Percentiles rank a stretch among this genome's conserved stretches.
Conservation (phyloP, 495 filamentous ascomycete genomes). For the Penicillium lagena region DNA sequence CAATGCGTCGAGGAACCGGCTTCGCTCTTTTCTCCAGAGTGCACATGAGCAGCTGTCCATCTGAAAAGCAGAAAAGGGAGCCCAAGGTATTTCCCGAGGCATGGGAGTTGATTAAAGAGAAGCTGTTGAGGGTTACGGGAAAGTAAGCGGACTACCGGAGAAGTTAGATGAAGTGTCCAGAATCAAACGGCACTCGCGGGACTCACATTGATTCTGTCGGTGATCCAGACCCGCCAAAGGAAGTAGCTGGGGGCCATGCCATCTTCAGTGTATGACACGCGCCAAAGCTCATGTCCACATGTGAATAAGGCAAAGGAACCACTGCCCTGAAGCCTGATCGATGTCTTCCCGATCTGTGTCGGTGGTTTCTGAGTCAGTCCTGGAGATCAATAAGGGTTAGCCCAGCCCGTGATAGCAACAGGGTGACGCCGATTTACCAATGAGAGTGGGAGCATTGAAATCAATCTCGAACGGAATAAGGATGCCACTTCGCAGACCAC, state of each 20-base stretch:
- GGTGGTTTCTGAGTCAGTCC: constrained; percentile 21
- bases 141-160: constrained; percentile 32
- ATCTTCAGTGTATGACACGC: constrained; percentile 18
- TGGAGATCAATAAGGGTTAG: constrained; percentile 4
- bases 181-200: neutral
- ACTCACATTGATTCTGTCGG: constrained; percentile 39
- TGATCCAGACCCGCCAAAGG: constrained; percentile 35
- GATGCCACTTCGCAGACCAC: constrained; percentile 38
- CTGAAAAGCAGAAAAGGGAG: constrained; percentile 38
- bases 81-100: constrained; percentile 12
- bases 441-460: constrained; percentile 9
- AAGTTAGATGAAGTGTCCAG: constrained; percentile 3
- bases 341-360: constrained; percentile 29
- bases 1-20: constrained; percentile 37
- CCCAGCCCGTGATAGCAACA: neutral
- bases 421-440: constrained; percentile 15
- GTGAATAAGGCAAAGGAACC: constrained; percentile 25
- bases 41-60: constrained; percentile 34
- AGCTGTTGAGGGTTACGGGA: constrained; percentile 28
- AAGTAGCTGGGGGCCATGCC: constrained; percentile 16
- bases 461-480: constrained; percentile 29
- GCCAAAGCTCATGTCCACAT: constrained; percentile 38
- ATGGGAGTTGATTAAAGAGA: constrained; percentile 15
- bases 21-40: constrained; percentile 24
- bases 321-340: constrained; percentile 26